Evolutionary conservation across 176 grass and related monocot species (phyloP).

Genomic region (Elaeis guineensis): DNA sequence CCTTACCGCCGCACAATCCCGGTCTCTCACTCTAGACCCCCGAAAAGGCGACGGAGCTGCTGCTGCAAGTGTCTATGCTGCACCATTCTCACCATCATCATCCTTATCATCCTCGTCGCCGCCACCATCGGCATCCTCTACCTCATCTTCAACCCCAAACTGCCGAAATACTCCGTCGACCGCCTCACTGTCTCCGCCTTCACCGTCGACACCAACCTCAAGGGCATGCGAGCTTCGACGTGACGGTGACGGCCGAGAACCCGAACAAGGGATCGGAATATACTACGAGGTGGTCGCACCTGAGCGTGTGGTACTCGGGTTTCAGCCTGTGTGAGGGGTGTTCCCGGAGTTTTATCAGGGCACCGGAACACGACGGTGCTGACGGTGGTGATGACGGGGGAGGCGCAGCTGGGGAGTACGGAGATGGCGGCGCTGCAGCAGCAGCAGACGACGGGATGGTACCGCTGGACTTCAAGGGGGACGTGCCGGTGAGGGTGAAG

Average conservation of each 20-base stretch:
- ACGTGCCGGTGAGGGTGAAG: conserved; percentile 60
- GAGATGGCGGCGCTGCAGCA: conserved; percentile 32
- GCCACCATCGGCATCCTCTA: conserved; percentile 36
- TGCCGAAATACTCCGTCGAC: conserved; percentile 80
- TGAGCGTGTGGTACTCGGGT: conserved; percentile 37
- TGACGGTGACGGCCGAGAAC: conserved; percentile 58
- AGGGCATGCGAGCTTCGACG: conserved; percentile 51
- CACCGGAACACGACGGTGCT: conserved; percentile 70
- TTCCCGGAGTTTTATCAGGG: conserved; percentile 73
- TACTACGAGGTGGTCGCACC: conserved; percentile 55
- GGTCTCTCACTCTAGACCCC: neutral
- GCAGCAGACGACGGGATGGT: conserved; percentile 46
- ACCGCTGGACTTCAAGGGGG: conserved; percentile 57
- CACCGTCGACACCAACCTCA: conserved; percentile 25
- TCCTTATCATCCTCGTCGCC: conserved; percentile 33
- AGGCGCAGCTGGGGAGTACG: conserved; percentile 42
- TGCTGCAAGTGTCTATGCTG: conserved; percentile 71
- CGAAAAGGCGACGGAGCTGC: conserved; percentile 22
- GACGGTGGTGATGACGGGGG: conserved; percentile 31
- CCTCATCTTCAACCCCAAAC: conserved; percentile 51
- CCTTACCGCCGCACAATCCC: conserved; percentile 21
- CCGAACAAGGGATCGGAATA: conserved; percentile 58
- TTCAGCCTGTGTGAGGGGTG: conserved; percentile 32
- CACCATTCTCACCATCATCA: neutral
- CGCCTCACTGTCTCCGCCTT: conserved; percentile 44